phyloP scores from a whole-genome alignment of 768 basidiomycete species.

The Pluteus cervinus region DNA sequence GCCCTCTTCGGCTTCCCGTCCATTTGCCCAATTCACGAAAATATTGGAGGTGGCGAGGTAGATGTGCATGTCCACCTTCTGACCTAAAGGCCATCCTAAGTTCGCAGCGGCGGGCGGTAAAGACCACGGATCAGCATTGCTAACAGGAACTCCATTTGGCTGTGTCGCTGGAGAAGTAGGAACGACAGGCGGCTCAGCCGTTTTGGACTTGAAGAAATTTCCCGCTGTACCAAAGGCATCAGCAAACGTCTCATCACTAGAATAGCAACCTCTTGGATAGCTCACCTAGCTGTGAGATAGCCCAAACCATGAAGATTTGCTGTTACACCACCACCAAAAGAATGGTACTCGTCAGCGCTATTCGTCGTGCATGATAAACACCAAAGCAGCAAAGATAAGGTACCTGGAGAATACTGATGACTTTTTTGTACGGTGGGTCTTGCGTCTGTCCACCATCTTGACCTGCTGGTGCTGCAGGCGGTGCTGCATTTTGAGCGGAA shows the following conservation, averaged over 20 bases:
- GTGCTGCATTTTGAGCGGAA: no score
- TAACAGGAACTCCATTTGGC: slow-evolving; percentile 30
- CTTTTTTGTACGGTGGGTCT: no score
- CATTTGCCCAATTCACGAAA: slow-evolving; percentile 50
- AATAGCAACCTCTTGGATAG: slow-evolving; percentile 5
- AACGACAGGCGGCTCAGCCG: slow-evolving; percentile 19
- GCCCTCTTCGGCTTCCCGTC: slow-evolving; percentile 37
- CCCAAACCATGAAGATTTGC: slow-evolving; percentile 68
- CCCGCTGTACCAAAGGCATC: slow-evolving; percentile 26
- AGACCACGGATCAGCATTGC: slow-evolving; percentile 45
- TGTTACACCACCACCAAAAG: no score
- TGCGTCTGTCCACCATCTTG: no score
- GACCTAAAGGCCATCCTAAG: slow-evolving; percentile 57
- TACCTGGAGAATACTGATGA: no score
- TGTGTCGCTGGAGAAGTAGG: slow-evolving; percentile 10
- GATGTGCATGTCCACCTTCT: slow-evolving; percentile 64
- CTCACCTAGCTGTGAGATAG: slow-evolving; percentile 61
- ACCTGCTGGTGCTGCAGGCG: no score
- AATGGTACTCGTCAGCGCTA: no score
- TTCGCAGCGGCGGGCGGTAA: slow-evolving; percentile 48
- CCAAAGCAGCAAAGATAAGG: no score
- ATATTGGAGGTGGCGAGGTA: slow-evolving; percentile 67
- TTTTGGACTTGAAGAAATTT: slow-evolving; percentile 34
- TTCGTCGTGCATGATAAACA: no score
- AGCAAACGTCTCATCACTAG: slow-evolving; percentile 1